These are phyloP conservation scores for Suhomyces xylopsoci DNA, from an alignment of 805 yeast species.

Conservation along the genomic window DNA sequence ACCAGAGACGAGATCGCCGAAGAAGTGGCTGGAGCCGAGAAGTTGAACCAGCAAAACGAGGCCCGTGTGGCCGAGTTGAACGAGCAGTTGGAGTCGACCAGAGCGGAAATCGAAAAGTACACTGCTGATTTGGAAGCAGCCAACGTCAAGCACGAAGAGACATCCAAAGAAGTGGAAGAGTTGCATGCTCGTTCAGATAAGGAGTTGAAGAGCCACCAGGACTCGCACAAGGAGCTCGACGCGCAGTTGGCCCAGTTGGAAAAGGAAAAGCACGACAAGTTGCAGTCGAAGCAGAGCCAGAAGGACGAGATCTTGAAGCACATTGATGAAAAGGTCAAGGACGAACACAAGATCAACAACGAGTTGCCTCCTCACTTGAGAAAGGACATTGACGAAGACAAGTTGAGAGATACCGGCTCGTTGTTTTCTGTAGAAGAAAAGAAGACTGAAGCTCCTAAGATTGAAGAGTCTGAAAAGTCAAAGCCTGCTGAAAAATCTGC, in stretches of 20 bases:
- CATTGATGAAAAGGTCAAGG: conserved; percentile 38
- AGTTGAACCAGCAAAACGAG: conserved; percentile 43
- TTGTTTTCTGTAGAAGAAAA: conserved; percentile 32
- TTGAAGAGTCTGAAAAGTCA: neutral
- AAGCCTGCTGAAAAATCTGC: neutral
- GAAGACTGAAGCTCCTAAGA: conserved; percentile 6
- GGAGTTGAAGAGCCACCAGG: conserved; percentile 25
- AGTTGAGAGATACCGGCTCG: conserved; percentile 37
- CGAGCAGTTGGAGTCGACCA: conserved; percentile 42
- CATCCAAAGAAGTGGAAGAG: conserved; percentile 37
- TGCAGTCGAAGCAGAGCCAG: conserved; percentile 34
- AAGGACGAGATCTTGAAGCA: conserved; percentile 29
- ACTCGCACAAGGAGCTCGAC: conserved; percentile 35
- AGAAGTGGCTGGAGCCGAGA: conserved; percentile 44
- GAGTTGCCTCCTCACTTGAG: conserved; percentile 54
- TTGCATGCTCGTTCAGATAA: conserved; percentile 24
- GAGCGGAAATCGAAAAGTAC: conserved; percentile 30
- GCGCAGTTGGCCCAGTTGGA: conserved; percentile 42
- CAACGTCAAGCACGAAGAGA: conserved; percentile 36
- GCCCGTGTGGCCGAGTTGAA: conserved; percentile 43
- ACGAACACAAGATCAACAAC: conserved; percentile 46
- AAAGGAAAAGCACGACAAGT: conserved; percentile 35
- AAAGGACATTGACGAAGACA: conserved; percentile 31
- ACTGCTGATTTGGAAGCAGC: conserved; percentile 32
- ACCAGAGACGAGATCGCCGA: conserved; percentile 46